phyloP scores from a whole-genome alignment of 345 rosid genomes.

The Combretum micranthum region DNA sequence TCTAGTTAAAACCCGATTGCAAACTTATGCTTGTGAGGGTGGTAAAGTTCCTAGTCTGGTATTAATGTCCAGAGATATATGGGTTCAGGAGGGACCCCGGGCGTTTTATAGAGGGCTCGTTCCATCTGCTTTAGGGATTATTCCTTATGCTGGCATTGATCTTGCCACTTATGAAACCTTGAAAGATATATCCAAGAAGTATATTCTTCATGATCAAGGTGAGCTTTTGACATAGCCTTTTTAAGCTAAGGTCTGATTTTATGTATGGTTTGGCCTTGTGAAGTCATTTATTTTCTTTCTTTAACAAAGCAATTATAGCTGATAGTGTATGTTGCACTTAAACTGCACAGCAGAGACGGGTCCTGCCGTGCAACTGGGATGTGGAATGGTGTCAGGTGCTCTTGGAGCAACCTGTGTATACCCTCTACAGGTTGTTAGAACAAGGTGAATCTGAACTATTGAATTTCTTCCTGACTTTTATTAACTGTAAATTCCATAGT shows the following conservation, averaged over 20 bases:
- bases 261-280: not conserved
- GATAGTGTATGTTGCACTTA: not conserved
- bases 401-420: slow-evolving; percentile 93
- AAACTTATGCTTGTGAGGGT: slow-evolving; percentile 54
- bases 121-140: slow-evolving; percentile 82
- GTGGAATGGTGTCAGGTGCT: slow-evolving; percentile 83
- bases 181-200: slow-evolving; percentile 72
- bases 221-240: slow-evolving; percentile 5
- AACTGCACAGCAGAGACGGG: slow-evolving; percentile 53
- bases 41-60: slow-evolving; percentile 58
- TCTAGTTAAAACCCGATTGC: slow-evolving; percentile 92
- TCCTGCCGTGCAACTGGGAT: slow-evolving; percentile 79
- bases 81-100: slow-evolving; percentile 77
- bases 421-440: slow-evolving; percentile 90
- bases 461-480: not conserved
- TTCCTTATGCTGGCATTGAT: slow-evolving; percentile 94
- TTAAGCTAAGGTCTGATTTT: not conserved
- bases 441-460: slow-evolving; percentile 46
- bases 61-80: slow-evolving; percentile 57
- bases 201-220: slow-evolving; percentile 68
- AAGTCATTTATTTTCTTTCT: not conserved
- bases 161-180: slow-evolving; percentile 87
- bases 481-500: not conserved
- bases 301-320: not conserved
- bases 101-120: slow-evolving; percentile 84